These are phyloP conservation scores for Gypsophila paniculata DNA, from an alignment of 179 eudicot genomes.

Conservation along the genomic window DNA sequence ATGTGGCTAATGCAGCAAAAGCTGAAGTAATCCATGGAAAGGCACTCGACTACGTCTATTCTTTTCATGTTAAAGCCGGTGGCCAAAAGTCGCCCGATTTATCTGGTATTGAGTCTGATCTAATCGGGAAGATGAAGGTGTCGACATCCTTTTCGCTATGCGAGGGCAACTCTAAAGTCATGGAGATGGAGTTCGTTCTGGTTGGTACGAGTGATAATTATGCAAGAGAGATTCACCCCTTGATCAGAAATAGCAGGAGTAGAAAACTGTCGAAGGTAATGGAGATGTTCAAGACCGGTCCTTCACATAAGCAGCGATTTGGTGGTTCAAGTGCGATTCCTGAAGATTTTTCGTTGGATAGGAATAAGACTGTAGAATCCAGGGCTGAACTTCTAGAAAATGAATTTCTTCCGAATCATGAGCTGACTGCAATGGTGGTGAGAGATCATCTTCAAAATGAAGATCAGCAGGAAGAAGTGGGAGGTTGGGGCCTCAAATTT, in stretches of 20 bases:
- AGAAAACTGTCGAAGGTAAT: conserved; percentile 52
- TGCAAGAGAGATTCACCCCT: conserved; percentile 31
- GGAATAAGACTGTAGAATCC: conserved; percentile 23
- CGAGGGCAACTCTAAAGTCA: conserved; percentile 40
- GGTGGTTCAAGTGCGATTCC: conserved; percentile 28
- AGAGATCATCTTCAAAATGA: conserved; percentile 39
- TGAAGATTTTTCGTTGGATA: conserved; percentile 32
- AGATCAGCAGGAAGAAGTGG: conserved; percentile 33
- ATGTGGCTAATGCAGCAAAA: conserved; percentile 45
- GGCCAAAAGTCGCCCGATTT: conserved; percentile 31
- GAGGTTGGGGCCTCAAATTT: conserved; percentile 94
- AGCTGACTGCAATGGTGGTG: conserved; percentile 70
- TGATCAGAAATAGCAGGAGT: conserved; percentile 28
- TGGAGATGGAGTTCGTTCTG: conserved; percentile 70
- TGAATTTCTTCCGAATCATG: conserved; percentile 49
- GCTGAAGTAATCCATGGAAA: conserved; percentile 31
- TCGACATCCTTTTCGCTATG: conserved; percentile 51
- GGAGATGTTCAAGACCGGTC: conserved; percentile 48
- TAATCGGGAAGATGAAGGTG: conserved; percentile 73
- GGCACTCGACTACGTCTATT: conserved; percentile 49
- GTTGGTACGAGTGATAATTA: conserved; percentile 41
- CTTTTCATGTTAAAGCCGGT: conserved; percentile 39
- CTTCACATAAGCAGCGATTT: conserved; percentile 39
- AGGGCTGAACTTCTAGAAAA: conserved; percentile 23
- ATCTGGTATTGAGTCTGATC: conserved; percentile 31